Evolutionary conservation across 164 flowering plant genomes (phyloP).

Genomic region (Piper betle): DNA sequence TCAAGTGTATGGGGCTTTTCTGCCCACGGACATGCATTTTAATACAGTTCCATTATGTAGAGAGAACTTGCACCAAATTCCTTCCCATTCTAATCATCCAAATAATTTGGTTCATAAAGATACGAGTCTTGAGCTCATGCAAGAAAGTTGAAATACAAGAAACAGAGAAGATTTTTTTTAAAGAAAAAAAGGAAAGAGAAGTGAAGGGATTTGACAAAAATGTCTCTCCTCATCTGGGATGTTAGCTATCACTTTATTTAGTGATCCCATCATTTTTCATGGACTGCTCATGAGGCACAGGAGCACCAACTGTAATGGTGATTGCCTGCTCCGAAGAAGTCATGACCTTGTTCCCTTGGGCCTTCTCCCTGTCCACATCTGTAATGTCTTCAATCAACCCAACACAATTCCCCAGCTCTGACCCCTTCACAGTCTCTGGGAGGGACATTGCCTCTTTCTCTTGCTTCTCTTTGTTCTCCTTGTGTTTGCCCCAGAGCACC

Average conservation of each 20-base stretch:
- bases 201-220: conserved; percentile 10
- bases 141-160: neutral
- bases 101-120: too few species aligned
- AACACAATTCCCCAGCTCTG: conserved; percentile 9
- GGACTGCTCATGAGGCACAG: conserved; percentile 14
- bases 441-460: conserved; percentile 15
- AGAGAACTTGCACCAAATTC: too few species aligned
- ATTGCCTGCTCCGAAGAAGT: conserved; percentile 8
- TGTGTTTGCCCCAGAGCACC: conserved; percentile 90
- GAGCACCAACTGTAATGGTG: conserved; percentile 8
- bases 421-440: conserved; percentile 36
- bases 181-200: neutral
- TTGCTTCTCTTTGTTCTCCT: conserved; percentile 43
- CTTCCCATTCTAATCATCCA: too few species aligned
- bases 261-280: conserved; percentile 18
- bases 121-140: too few species aligned
- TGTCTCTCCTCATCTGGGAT: conserved; percentile 6
- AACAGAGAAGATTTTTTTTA: neutral
- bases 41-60: too few species aligned
- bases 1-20: too few species aligned
- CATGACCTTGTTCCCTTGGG: conserved; percentile 15
- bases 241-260: conserved; percentile 6
- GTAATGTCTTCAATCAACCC: conserved; percentile 24
- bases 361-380: conserved; percentile 26
- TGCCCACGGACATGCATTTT: too few species aligned